Evolutionary conservation across 2,329 filamentous ascomycete genomes (phyloP).

Genomic region (Furcasterigmium sp.): DNA sequence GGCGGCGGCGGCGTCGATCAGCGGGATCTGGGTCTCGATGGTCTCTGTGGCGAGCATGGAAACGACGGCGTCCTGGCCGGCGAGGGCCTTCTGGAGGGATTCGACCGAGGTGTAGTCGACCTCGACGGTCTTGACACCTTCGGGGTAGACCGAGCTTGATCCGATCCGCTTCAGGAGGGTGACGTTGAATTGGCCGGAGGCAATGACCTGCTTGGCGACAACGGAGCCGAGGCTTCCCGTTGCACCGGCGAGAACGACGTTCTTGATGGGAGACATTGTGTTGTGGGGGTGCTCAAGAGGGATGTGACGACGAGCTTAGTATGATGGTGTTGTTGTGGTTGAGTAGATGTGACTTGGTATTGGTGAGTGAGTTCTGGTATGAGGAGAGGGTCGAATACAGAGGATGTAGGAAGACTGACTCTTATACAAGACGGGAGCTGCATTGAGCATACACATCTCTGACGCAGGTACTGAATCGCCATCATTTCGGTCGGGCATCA

Average conservation of each 20-base stretch:
- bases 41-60: constrained; percentile 33
- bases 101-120: constrained; percentile 28
- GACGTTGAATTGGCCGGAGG: constrained; percentile 25
- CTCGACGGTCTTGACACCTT: constrained; percentile 21
- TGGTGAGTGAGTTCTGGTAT: too few relatives aligned
- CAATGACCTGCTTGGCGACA: constrained; percentile 20
- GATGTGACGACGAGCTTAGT: not conserved
- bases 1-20: constrained; percentile 46
- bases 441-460: too few relatives aligned
- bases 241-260: constrained; percentile 8
- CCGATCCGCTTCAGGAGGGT: constrained; percentile 28
- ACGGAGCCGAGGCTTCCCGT: constrained; percentile 26
- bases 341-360: not conserved
- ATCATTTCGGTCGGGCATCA: too few relatives aligned
- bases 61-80: constrained; percentile 52
- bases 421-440: too few relatives aligned
- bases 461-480: too few relatives aligned
- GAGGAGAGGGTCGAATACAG: too few relatives aligned
- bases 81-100: constrained; percentile 45
- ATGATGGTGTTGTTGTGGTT: not conserved
- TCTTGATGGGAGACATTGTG: constrained; percentile 2
- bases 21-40: constrained; percentile 36
- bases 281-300: not conserved
- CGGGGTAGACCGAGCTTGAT: constrained; percentile 31
- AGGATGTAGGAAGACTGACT: too few relatives aligned